These are phyloP conservation scores for Fusarium sp. DNA, from an alignment of 2,329 filamentous ascomycete genomes.

Conservation along the genomic window DNA sequence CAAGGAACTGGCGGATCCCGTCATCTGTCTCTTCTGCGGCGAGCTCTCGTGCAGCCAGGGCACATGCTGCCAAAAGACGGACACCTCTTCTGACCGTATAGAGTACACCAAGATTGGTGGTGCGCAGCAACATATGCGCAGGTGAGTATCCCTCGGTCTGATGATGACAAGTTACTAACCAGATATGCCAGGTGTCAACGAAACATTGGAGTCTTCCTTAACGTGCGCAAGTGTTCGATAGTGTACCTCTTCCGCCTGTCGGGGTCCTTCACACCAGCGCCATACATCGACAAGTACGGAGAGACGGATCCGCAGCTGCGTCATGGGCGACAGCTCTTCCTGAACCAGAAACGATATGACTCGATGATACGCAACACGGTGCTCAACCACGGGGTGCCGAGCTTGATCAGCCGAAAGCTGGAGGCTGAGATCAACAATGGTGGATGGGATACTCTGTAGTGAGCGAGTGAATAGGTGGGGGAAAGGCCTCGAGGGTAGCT, in stretches of 20 bases:
- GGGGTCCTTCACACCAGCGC: conserved; percentile 87
- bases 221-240: conserved; percentile 94
- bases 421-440: conserved; percentile 98
- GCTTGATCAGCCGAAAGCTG: conserved; percentile 86
- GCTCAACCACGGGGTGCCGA: conserved; percentile 87
- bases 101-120: conserved; percentile 73
- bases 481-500: not conserved
- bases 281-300: conserved; percentile 95
- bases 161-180: conserved; percentile 1
- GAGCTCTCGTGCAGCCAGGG: conserved; percentile 97
- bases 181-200: conserved; percentile 78
- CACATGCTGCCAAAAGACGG: conserved; percentile 83
- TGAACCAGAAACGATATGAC: conserved; percentile 96
- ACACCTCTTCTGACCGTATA: conserved; percentile 54
- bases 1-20: conserved; percentile 90
- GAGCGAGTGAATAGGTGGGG: not conserved
- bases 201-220: conserved; percentile 93
- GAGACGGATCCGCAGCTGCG: conserved; percentile 93
- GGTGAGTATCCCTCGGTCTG: conserved; percentile 65
- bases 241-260: conserved; percentile 85
- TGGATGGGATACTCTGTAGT: conserved; percentile 82
- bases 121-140: conserved; percentile 88
- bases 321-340: conserved; percentile 86
- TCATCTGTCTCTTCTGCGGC: conserved; percentile 93
- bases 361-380: conserved; percentile 86